phyloP scores from a whole-genome alignment of 495 filamentous ascomycete species.

The Neurospora sp. region DNA sequence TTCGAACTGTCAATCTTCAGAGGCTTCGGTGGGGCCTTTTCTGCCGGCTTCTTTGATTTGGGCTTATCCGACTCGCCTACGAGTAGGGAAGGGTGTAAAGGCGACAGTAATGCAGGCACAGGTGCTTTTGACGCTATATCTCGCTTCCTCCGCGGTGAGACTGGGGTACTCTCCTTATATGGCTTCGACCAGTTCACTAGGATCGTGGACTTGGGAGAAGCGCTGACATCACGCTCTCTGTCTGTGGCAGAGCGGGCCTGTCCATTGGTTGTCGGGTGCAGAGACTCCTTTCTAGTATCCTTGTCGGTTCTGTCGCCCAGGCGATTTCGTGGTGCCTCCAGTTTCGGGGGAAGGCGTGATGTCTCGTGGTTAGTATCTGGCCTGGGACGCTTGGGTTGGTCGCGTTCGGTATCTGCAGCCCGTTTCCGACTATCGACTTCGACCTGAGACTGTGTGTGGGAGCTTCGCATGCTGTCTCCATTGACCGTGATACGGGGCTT shows the following conservation, averaged over 20 bases:
- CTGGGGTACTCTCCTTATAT: constrained; percentile 17
- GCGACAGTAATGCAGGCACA: constrained; percentile 31
- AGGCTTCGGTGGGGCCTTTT: constrained; percentile 20
- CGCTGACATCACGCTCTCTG: constrained; percentile 21
- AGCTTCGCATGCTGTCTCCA: constrained; percentile 17
- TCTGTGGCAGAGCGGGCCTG: constrained; percentile 13
- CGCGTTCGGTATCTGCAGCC: constrained; percentile 25
- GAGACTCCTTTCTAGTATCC: constrained; percentile 12
- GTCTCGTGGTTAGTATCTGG: constrained; percentile 20
- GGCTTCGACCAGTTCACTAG: constrained; percentile 35
- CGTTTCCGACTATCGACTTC: constrained; percentile 31
- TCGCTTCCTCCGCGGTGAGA: constrained; percentile 25
- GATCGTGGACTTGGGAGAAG: constrained; percentile 29
- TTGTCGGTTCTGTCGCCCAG: constrained; percentile 19
- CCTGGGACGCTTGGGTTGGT: constrained; percentile 28
- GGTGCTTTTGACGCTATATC: constrained; percentile 18
- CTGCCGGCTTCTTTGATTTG: constrained; percentile 17
- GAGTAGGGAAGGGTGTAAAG: constrained; percentile 29
- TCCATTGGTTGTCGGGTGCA: constrained; percentile 26
- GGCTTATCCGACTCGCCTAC: constrained; percentile 18
- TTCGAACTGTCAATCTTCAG: constrained; percentile 15
- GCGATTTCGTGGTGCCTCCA: constrained; percentile 14
- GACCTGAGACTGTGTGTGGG: constrained; percentile 9
- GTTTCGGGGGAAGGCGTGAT: constrained; percentile 15
- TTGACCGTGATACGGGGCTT: constrained; percentile 17